phyloP scores from a whole-genome alignment of 1,139 yeast species.

The Candida pseudocylindracea region DNA sequence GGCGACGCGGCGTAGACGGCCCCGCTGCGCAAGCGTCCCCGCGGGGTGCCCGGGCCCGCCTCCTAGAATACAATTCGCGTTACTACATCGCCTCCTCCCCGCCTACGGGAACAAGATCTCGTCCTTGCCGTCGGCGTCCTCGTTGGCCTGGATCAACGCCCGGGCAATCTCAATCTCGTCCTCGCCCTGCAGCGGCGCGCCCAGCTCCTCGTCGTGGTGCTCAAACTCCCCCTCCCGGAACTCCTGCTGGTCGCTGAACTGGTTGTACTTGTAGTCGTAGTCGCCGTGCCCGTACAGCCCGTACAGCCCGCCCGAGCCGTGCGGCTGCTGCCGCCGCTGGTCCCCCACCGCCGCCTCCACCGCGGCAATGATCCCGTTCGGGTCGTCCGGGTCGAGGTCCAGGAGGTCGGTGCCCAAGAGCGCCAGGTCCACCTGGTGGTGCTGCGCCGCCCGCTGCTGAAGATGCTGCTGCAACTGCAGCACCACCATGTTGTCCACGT shows the following conservation, averaged over 20 bases:
- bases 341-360: conserved; percentile 27
- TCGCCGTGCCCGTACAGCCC: conserved; percentile 5
- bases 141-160: conserved; percentile 41
- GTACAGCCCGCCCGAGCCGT: neutral
- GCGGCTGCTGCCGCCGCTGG: conserved; percentile 11
- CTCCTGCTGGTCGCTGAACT: conserved; percentile 2
- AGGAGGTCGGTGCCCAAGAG: conserved; percentile 6
- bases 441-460: too few species aligned
- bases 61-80: too few species aligned
- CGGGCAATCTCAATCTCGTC: conserved; percentile 40
- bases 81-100: too few species aligned
- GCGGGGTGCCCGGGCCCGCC: too few species aligned
- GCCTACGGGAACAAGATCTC: neutral
- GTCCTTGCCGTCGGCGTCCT: conserved; percentile 6
- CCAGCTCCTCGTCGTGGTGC: conserved; percentile 5
- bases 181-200: conserved; percentile 9
- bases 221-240: conserved; percentile 19
- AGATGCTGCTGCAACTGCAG: too few species aligned
- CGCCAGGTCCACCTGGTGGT: too few species aligned
- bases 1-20: too few species aligned
- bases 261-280: conserved; percentile 1
- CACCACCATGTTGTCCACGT: too few species aligned
- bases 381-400: conserved; percentile 13
- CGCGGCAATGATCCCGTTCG: conserved; percentile 32
- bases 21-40: too few species aligned